Percentiles rank a stretch among this genome's conserved stretches.
These are phyloP conservation scores for Rhizoclosmatium sp. DNA, from an alignment of 192 early-diverging fungal species.

Conservation along the genomic window DNA sequence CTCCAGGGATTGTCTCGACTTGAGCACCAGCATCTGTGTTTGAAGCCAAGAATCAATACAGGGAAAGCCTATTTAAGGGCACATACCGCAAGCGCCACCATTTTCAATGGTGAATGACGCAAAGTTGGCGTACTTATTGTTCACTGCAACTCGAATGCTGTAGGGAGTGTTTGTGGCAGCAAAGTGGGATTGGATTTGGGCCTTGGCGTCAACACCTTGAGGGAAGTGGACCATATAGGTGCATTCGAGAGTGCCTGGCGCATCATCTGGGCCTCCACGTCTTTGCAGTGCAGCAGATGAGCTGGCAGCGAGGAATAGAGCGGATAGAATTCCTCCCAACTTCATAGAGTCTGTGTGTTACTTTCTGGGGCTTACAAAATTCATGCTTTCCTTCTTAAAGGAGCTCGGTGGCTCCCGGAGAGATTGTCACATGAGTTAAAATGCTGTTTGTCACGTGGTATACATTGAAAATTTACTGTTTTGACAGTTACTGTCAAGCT, in stretches of 20 bases:
- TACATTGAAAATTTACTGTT: too few species aligned
- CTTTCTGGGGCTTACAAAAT: not conserved
- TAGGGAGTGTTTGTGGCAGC: not conserved
- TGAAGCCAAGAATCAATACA: not conserved
- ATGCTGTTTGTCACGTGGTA: too few species aligned
- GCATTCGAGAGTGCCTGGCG: not conserved
- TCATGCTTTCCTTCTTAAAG: too few species aligned
- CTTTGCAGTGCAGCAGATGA: not conserved
- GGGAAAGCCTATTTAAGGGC: not conserved
- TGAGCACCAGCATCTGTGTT: not conserved
- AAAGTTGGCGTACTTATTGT: constrained; percentile 3
- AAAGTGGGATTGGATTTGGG: not conserved
- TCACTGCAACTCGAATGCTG: not conserved
- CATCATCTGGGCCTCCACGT: not conserved
- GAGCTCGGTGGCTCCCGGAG: too few species aligned
- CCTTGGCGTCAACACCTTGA: not conserved
- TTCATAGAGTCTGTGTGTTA: not conserved
- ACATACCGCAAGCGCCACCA: not conserved
- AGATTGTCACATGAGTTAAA: too few species aligned
- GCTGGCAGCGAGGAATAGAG: not conserved
- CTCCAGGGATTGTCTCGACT: constrained; percentile 17
- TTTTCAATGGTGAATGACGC: not conserved
- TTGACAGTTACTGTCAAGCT: too few species aligned
- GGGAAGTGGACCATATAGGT: constrained; percentile 5
- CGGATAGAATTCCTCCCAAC: not conserved